These are phyloP conservation scores for Ramaria sp. DNA, from an alignment of 768 basidiomycete genomes.

Conservation along the genomic window DNA sequence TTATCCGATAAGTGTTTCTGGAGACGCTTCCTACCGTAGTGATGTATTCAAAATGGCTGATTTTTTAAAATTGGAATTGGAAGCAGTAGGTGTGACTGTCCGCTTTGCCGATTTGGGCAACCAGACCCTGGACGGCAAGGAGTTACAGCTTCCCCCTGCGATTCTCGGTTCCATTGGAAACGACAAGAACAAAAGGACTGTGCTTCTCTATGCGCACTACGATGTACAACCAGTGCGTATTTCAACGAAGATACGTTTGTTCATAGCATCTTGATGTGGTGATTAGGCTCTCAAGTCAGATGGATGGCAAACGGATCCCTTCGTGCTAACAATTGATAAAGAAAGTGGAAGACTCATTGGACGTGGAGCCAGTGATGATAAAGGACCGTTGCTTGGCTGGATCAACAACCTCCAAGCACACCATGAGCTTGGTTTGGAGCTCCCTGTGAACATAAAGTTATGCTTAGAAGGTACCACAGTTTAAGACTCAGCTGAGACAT, in stretches of 20 bases:
- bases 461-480: slow-evolving; percentile 61
- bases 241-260: background rate
- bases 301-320: slow-evolving; percentile 86
- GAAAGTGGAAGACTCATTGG: slow-evolving; percentile 60
- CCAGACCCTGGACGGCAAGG: slow-evolving; percentile 63
- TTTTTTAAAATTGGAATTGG: slow-evolving; percentile 68
- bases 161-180: slow-evolving; percentile 69
- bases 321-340: slow-evolving; percentile 48
- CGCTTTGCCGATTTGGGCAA: slow-evolving; percentile 65
- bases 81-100: slow-evolving; percentile 68
- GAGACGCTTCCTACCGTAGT: slow-evolving; percentile 56
- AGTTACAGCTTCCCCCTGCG: slow-evolving; percentile 67
- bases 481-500: background rate
- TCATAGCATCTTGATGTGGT: background rate
- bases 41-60: slow-evolving; percentile 82
- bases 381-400: slow-evolving; percentile 85
- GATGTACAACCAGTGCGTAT: slow-evolving; percentile 81
- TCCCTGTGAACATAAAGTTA: slow-evolving; percentile 85
- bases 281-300: slow-evolving; percentile 37
- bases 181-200: slow-evolving; percentile 85
- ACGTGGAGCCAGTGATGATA: slow-evolving; percentile 84
- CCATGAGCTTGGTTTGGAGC: slow-evolving; percentile 43
- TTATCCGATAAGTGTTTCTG: slow-evolving; percentile 39
- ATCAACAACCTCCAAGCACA: slow-evolving; percentile 86
- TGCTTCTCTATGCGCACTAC: slow-evolving; percentile 89